phyloP scores from a whole-genome alignment of 2,329 filamentous ascomycete species.

The Phaeosphaeria sp. region DNA sequence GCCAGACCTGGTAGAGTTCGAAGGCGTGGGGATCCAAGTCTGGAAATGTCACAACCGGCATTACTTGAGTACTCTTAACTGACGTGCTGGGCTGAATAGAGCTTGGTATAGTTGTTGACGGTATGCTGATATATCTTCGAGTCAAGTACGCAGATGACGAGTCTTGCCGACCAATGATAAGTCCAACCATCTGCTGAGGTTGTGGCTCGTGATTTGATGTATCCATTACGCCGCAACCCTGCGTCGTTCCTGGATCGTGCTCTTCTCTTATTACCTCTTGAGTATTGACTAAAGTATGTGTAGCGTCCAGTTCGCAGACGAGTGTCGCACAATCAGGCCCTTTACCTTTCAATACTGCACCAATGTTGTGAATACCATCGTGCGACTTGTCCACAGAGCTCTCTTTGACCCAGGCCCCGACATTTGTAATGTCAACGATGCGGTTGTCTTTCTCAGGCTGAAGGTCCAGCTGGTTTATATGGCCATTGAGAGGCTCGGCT shows the following conservation, averaged over 20 bases:
- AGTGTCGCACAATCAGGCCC: background rate
- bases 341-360: background rate
- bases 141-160: conserved; percentile 4
- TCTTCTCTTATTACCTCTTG: background rate
- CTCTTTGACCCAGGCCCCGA: background rate
- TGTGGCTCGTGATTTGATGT: conserved; percentile 1
- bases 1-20: conserved; percentile 8
- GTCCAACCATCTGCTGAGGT: background rate
- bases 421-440: background rate
- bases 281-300: background rate
- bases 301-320: background rate
- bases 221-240: background rate
- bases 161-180: conserved; percentile 1
- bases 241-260: background rate
- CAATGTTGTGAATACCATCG: background rate
- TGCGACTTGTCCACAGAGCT: background rate
- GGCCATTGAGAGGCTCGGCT: background rate
- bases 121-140: background rate
- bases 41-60: background rate
- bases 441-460: no score
- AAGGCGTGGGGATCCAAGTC: conserved; percentile 1
- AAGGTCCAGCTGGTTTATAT: background rate
- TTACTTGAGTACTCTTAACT: background rate
- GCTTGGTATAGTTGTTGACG: background rate
- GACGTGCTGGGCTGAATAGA: background rate